Base-by-base conservation (phyloP, 208 protist species). In the Acanthamoeba castellanii region DNA sequence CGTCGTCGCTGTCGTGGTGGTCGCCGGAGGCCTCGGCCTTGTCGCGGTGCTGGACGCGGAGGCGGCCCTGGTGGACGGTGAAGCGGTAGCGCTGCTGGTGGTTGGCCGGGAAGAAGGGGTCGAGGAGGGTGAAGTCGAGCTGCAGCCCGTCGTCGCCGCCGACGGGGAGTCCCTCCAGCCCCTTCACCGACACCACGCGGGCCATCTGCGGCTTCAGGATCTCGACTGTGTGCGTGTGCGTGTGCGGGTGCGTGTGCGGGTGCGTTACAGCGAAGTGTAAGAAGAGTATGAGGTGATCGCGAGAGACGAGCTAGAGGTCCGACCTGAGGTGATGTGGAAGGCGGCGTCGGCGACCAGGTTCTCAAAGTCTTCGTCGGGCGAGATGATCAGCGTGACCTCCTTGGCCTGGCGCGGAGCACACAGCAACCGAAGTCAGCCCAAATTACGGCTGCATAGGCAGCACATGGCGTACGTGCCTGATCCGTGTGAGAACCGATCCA, bases 191-290 rank as follows among this genome's bases (percentile, higher is more conserved):
- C 2, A 87, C 78, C 50, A 87, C 78, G 27, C 78, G 78, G 11
- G 50, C 78, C 78, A 87, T 87, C 78, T 87, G 78, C 50, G 78
- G 78, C 78, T 87, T 87, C 47, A 32, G 78, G 25, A 87, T 30
- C 27, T 55, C 50, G 25, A 64, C 78, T 87, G 30, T 9, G 37
- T 42, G 37, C 11, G 42, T 47, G 66, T 30, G 66, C 1, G 27
- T 30, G 66, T 13, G 27, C 42, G 30, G 32, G 25, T 8, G 59
- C 59, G 59, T 66, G 14, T n/a, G 59, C 5, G 37, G 37, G 59
- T 66, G 59, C 59, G 25, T 66, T 82, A 42, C 11, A 30, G 14
- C 30, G 1, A n/a, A 27, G 52, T 25, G 74, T 14, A 9, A 55
- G 37, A 50, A 32, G 74, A 50, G 34, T 50, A 2, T 50, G 8